These are phyloP conservation scores for Mycena chlorophos DNA, from an alignment of 768 basidiomycete genomes.

Conservation along the genomic window DNA sequence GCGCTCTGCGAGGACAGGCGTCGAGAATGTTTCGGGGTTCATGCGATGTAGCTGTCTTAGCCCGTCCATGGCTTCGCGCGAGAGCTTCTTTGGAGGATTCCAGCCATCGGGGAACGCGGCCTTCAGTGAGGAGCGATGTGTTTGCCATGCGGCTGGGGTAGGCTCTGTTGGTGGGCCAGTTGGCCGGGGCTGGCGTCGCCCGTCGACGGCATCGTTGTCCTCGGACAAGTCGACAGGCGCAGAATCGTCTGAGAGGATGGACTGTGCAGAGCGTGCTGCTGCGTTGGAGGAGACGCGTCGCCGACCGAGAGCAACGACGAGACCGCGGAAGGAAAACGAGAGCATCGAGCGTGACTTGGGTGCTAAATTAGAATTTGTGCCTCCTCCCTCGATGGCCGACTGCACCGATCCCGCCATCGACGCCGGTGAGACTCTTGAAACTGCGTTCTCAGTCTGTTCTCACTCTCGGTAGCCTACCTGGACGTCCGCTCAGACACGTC, in stretches of 20 bases:
- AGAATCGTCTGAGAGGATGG: slow-evolving; percentile 51
- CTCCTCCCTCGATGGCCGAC: slow-evolving; percentile 63
- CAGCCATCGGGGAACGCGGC: slow-evolving; percentile 66
- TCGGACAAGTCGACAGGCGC: slow-evolving; percentile 50
- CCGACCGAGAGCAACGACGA: slow-evolving; percentile 1
- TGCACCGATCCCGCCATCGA: slow-evolving; percentile 69
- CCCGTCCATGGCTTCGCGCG: slow-evolving; percentile 82
- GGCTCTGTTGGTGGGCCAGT: slow-evolving; percentile 42
- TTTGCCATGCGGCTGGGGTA: slow-evolving; percentile 50
- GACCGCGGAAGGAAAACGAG: slow-evolving; percentile 20
- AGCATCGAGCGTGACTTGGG: no score
- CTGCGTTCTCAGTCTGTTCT: slow-evolving; percentile 4
- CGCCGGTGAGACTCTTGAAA: slow-evolving; percentile 54
- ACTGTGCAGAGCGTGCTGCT: slow-evolving; percentile 33
- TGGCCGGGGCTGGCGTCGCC: slow-evolving; percentile 36
- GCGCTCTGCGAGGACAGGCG: slow-evolving; percentile 67
- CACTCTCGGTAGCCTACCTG: slow-evolving; percentile 64
- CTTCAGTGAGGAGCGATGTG: slow-evolving; percentile 52
- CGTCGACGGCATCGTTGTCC: slow-evolving; percentile 52
- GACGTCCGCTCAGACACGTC: slow-evolving; percentile 85
- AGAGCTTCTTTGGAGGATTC: slow-evolving; percentile 78
- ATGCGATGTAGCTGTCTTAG: slow-evolving; percentile 64
- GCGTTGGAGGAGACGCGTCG: slow-evolving; percentile 33
- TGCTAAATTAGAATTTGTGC: no score
- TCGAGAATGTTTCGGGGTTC: slow-evolving; percentile 65